A percentile compares a stretch with the other conserved stretches of the same genome.
phyloP scores from a whole-genome alignment of 768 basidiomycete genomes.

The Termitomyces sp. region DNA sequence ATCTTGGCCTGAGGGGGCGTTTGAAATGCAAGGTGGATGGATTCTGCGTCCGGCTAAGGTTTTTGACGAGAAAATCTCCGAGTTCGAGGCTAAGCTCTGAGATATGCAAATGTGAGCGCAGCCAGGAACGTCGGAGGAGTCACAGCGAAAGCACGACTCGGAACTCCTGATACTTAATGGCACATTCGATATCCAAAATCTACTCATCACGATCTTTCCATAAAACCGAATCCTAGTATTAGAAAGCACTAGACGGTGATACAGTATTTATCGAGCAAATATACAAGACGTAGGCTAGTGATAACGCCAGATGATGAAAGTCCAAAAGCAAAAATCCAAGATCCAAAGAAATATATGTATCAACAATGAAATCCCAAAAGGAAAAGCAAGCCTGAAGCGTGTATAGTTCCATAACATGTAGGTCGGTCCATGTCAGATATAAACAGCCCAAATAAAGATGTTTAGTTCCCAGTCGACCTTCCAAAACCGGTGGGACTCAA shows the following conservation, averaged over 20 bases:
- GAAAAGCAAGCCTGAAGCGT: neutral
- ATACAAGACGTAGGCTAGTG: neutral
- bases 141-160: neutral
- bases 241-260: neutral
- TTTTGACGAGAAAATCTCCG: too few relatives aligned
- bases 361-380: neutral
- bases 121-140: neutral
- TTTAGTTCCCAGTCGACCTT: slow-evolving; percentile 5
- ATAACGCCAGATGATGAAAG: neutral
- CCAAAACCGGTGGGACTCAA: slow-evolving; percentile 27
- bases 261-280: neutral
- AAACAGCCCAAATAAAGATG: neutral
- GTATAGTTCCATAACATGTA: neutral
- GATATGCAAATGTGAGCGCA: too few relatives aligned
- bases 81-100: too few relatives aligned
- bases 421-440: neutral
- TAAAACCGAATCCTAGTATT: neutral
- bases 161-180: too few relatives aligned
- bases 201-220: neutral
- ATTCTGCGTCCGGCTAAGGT: too few relatives aligned
- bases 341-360: neutral
- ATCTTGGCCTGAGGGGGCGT: too few relatives aligned
- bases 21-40: too few relatives aligned
- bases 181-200: too few relatives aligned
- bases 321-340: neutral